These are phyloP conservation scores for Candida vartiovaarae DNA, from an alignment of 805 yeast genomes.

Conservation along the genomic window DNA sequence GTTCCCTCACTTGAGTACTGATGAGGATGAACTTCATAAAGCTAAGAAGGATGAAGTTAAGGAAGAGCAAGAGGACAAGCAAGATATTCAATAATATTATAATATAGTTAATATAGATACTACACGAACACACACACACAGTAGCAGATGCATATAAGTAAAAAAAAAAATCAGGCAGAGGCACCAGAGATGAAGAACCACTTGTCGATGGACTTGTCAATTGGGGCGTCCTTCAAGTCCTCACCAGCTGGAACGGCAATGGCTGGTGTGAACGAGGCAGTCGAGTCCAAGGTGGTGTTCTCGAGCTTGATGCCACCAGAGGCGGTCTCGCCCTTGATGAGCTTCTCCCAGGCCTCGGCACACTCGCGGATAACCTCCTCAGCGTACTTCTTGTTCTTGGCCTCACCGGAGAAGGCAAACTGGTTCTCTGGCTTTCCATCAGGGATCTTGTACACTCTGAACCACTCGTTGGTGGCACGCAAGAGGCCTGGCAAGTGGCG, in stretches of 20 bases:
- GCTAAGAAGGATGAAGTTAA: not conserved
- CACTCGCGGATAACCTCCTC: constrained; percentile 79
- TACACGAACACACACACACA: no score
- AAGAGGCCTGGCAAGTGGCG: constrained; percentile 85
- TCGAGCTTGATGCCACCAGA: constrained; percentile 65
- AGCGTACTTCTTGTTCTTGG: constrained; percentile 82
- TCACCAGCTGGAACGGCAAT: constrained; percentile 61
- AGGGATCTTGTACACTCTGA: constrained; percentile 94
- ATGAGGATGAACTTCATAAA: not conserved
- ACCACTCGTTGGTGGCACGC: constrained; percentile 96
- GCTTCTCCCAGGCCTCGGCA: constrained; percentile 73
- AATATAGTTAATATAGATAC: no score
- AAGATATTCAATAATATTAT: not conserved
- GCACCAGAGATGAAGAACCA: constrained; percentile 97
- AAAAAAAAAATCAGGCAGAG: constrained; percentile 30
- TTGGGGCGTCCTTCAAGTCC: constrained; percentile 80
- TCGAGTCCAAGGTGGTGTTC: constrained; percentile 60
- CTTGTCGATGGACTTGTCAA: constrained; percentile 93
- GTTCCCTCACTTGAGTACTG: constrained; percentile 10
- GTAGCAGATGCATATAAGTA: not conserved
- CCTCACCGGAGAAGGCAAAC: constrained; percentile 94
- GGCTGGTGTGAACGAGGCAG: constrained; percentile 47
- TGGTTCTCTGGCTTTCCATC: constrained; percentile 97
- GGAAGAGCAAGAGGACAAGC: not conserved
- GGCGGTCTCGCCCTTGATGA: constrained; percentile 59